Base-by-base conservation (phyloP, 257 asterid species). In the Penstemon newberryi region DNA sequence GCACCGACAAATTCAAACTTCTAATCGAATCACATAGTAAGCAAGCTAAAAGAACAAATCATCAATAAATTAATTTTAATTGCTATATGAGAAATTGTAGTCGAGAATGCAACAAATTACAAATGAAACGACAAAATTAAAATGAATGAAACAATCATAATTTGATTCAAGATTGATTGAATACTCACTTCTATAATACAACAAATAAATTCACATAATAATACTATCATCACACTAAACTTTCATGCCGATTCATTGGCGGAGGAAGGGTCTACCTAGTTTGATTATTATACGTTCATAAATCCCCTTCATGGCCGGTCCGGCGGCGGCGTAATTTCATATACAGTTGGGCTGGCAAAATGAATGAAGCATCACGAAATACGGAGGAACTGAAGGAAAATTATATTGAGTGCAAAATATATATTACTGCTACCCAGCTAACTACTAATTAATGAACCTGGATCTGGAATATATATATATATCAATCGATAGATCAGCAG, bases 61-160 rank as follows among this genome's bases (percentile, higher is more conserved):
- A 25, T 25, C 33, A 25, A 25, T 25, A 25, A 19, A 6, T 5
- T 9, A 56, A 36, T 3, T 18, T 1, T 4, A 56, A 56, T 9
- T 25, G 4, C 41, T 1, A 15, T 10, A 47, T 6, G 15, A 40
- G 3, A 38, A 47, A 13, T 12, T 57, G 37, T 47, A 44, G 41
- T 38, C 6, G 11, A 19, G n/a, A 56, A 33, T 11, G 25, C 9
- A 56, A 7, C 45, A 44, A 39, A 67, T 33, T 18, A 13, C 59
- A 69, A 70, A 7, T 60, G 8, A 43, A 70, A 55, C 74, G 18
- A 15, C 18, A 15, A 37, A 50, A 65, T 70, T 69, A 56, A 56
- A 37, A 49, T 64, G 66, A 70, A 70, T 74, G 60, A 74, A 79
- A 36, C 63, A 71, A 74, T 73, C 65, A 60, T 66, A 55, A 60